These are phyloP conservation scores for Ustilago tritici DNA, from an alignment of 1,284 basidiomycete species.

Conservation along the genomic window DNA sequence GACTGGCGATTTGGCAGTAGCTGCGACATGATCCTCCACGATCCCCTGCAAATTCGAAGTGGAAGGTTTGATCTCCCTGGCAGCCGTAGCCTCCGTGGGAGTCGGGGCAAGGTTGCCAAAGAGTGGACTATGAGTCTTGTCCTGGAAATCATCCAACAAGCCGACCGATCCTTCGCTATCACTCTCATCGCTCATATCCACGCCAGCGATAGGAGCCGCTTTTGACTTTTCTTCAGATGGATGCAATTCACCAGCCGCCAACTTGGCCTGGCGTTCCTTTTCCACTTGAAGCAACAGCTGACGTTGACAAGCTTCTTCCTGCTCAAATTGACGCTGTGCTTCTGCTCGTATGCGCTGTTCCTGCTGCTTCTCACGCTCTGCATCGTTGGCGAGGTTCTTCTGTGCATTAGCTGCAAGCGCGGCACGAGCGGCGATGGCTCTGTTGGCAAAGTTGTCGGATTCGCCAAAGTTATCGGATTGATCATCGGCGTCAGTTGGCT, in stretches of 20 bases:
- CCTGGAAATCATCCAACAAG: slow-evolving; percentile 43
- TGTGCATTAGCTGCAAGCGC: slow-evolving; percentile 67
- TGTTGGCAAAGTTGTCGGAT: slow-evolving; percentile 50
- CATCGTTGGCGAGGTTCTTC: slow-evolving; percentile 53
- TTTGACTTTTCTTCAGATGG: slow-evolving; percentile 43
- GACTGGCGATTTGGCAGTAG: slow-evolving; percentile 4
- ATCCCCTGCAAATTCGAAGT: slow-evolving; percentile 35
- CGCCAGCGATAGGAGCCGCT: slow-evolving; percentile 59
- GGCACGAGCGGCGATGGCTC: slow-evolving; percentile 59
- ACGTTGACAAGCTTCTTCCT: slow-evolving; percentile 61
- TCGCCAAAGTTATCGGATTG: slow-evolving; percentile 51
- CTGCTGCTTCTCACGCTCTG: slow-evolving; percentile 52
- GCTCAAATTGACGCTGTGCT: slow-evolving; percentile 59
- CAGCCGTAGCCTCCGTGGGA: slow-evolving; percentile 26
- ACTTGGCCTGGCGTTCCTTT: slow-evolving; percentile 50
- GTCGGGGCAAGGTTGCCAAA: slow-evolving; percentile 50
- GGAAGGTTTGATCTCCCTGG: slow-evolving; percentile 40
- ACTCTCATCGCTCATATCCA: slow-evolving; percentile 68
- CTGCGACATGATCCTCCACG: slow-evolving; percentile 22
- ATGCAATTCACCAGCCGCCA: slow-evolving; percentile 51
- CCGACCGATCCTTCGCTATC: slow-evolving; percentile 60
- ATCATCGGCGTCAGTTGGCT: slow-evolving; percentile 50
- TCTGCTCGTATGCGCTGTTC: slow-evolving; percentile 51
- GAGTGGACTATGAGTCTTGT: slow-evolving; percentile 62
- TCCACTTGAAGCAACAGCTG: slow-evolving; percentile 55